Base-by-base conservation (phyloP, 129 eudicot genomes). In the Logfia minima region DNA sequence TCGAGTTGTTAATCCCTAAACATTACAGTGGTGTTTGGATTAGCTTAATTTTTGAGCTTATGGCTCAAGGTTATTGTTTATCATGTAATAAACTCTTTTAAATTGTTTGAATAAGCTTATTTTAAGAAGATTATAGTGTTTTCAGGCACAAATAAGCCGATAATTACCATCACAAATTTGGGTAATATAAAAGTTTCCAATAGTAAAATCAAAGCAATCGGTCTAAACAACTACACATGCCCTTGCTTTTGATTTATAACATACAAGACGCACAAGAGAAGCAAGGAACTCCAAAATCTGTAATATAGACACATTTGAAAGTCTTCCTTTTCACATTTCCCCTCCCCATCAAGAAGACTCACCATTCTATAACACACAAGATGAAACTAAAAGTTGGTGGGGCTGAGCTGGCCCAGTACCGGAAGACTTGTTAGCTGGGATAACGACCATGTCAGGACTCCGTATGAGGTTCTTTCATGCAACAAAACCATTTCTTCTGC, bases 401-500 rank as follows among this genome's bases (percentile, higher is more conserved):
- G 75, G 65, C 22, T 0, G 43, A 31, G 71, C 9, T 26, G 70
- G 35, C 18, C 71, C 35, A 4, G 71, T 61, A 61, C 66, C 70
- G 11, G 66, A 80, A 75, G 21, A 14, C 64, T 75, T 28, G 28
- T 17, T 76, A 4, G 77, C 61, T 59, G n/a, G 35, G 52, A 21
- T 37, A 39, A 43, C 24, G 60, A 77, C 34, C 83, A 69, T 64
- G 81, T 90, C 85, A 87, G 74, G 92, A 85, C 59, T 87, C 87
- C 9, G 88, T 84, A 39, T 67, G 69, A 21, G 90, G 92, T 75
- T 83, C 81, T 74, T 87, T 83, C 79, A 86, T 70, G 81, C 92
- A 90, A 90, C 90, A 85, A 73, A 87, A 87, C 92, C 96, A 87
- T 78, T 85, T 90, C 81, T 85, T 90, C 92, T 90, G 96, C 90